These are phyloP conservation scores for Quercus dentata DNA, from an alignment of 306 rosid genomes.

Conservation along the genomic window DNA sequence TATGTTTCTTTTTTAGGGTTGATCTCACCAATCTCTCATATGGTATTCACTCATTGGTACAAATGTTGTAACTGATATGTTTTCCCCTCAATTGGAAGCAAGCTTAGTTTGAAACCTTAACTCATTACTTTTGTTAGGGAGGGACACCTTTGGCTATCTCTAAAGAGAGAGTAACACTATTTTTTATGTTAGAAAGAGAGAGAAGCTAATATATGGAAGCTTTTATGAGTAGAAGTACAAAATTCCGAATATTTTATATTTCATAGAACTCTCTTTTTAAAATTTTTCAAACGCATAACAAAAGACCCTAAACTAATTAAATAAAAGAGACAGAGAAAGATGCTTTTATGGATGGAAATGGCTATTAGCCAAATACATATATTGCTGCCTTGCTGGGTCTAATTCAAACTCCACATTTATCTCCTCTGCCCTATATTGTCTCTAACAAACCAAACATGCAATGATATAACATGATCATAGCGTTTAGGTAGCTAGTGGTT, in stretches of 20 bases:
- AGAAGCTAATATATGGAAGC: background rate
- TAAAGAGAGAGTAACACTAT: background rate
- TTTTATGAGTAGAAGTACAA: background rate
- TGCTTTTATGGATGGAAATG: background rate
- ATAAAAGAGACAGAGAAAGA: background rate
- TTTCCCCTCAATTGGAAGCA: too few species aligned
- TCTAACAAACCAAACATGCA: background rate
- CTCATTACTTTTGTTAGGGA: too few species aligned
- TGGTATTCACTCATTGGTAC: too few species aligned
- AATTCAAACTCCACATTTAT: constrained; percentile 3
- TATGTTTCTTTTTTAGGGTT: too few species aligned
- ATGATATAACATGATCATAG: background rate
- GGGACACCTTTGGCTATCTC: too few species aligned
- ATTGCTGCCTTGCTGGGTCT: background rate
- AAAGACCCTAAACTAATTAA: constrained; percentile 8
- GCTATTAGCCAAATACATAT: background rate
- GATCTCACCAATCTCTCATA: too few species aligned
- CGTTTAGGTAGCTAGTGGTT: background rate
- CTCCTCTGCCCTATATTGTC: background rate
- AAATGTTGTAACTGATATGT: too few species aligned
- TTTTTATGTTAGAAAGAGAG: background rate
- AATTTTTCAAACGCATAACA: constrained; percentile 1
- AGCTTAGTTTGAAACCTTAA: too few species aligned
- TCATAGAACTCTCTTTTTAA: background rate
- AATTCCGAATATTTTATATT: background rate